phyloP scores from a whole-genome alignment of 345 rosid genomes.

The Gossypium raimondii region DNA sequence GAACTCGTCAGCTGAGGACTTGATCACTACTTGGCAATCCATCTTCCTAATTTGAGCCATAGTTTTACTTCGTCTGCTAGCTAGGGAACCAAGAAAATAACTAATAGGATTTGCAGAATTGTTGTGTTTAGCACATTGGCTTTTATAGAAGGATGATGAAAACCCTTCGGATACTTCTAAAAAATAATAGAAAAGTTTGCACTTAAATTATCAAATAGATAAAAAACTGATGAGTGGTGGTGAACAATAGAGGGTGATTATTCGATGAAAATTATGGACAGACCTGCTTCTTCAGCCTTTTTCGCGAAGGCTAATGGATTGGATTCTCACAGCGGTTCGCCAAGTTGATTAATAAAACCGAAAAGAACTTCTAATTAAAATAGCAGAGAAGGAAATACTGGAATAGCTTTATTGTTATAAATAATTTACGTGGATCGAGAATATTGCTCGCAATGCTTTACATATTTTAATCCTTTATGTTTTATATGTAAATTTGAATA shows the following conservation, averaged over 20 bases:
- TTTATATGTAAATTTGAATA: no score
- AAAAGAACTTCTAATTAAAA: neutral
- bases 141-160: neutral
- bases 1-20: neutral
- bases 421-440: neutral
- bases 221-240: neutral
- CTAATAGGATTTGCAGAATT: neutral
- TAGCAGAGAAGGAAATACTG: neutral
- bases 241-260: neutral
- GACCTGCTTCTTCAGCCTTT: neutral
- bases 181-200: neutral
- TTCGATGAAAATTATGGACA: neutral
- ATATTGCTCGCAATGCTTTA: neutral
- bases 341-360: neutral
- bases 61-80: neutral
- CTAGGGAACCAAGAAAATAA: neutral
- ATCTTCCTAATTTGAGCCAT: slow-evolving; percentile 7
- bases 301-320: neutral
- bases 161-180: neutral
- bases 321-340: neutral
- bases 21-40: neutral
- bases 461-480: no score
- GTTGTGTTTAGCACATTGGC: neutral
- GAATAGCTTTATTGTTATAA: neutral
- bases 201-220: neutral